phyloP scores from a whole-genome alignment of 306 rosid genomes.

The Senna siamea region DNA sequence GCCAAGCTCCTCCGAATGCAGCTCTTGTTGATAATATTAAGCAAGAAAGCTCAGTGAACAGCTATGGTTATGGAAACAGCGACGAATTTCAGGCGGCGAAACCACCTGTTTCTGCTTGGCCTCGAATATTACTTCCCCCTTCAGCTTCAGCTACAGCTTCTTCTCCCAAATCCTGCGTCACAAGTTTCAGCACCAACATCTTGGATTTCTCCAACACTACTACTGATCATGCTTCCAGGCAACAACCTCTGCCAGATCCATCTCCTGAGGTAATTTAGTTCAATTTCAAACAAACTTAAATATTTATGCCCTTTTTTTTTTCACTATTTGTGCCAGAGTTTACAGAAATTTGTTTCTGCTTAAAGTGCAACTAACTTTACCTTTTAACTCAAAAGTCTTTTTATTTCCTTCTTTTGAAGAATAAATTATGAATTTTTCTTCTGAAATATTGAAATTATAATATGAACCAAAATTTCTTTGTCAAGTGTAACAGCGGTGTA shows the following conservation, averaged over 20 bases:
- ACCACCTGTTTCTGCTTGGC: too few relatives aligned
- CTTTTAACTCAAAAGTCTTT: too few relatives aligned
- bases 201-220: slow-evolving; percentile 75
- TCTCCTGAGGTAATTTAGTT: slow-evolving; percentile 71
- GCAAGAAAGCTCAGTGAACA: slow-evolving; percentile 59
- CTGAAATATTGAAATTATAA: too few relatives aligned
- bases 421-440: too few relatives aligned
- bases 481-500: slow-evolving; percentile 95
- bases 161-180: slow-evolving; percentile 76
- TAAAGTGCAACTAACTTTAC: too few relatives aligned
- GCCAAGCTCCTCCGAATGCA: slow-evolving; percentile 40
- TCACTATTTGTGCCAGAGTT: too few relatives aligned
- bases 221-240: slow-evolving; percentile 44
- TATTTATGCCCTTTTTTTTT: too few relatives aligned
- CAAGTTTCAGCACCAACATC: slow-evolving; percentile 76
- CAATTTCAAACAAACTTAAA: too few relatives aligned
- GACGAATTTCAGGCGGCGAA: slow-evolving; percentile 55
- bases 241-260: slow-evolving; percentile 60
- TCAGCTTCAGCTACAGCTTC: too few relatives aligned
- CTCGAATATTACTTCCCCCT: too few relatives aligned
- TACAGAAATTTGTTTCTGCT: too few relatives aligned
- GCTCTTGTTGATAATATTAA: slow-evolving; percentile 60
- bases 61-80: slow-evolving; percentile 56
- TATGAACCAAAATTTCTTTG: slow-evolving; percentile 22
- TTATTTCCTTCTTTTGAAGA: too few relatives aligned